Evolutionary conservation across 805 yeast species (phyloP).

Genomic region (Cyberlindnera misumaiensis): DNA sequence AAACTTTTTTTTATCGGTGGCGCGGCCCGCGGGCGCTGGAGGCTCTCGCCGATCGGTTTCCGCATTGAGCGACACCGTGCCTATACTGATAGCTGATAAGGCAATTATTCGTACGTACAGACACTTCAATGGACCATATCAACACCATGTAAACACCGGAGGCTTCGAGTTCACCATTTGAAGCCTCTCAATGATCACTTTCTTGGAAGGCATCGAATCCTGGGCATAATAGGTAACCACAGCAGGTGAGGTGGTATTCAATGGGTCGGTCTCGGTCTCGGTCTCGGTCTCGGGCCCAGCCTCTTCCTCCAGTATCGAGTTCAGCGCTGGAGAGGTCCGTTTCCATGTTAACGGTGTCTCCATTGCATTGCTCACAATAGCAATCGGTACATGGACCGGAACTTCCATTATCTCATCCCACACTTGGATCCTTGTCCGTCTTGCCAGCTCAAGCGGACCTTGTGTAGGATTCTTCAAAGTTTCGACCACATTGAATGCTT

Average conservation of each 20-base stretch:
- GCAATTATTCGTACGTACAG: no score
- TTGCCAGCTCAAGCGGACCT: conserved; percentile 62
- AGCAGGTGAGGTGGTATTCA: not conserved
- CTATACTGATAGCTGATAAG: no score
- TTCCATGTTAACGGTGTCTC: conserved; percentile 21
- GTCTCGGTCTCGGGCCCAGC: no score
- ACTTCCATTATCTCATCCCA: conserved; percentile 58
- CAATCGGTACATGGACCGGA: conserved; percentile 37
- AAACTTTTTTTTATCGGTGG: no score
- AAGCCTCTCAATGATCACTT: conserved; percentile 53
- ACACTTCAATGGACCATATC: conserved; percentile 2
- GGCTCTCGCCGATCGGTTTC: no score
- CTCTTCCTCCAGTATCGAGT: conserved; percentile 3
- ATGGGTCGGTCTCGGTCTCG: not conserved
- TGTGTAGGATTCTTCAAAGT: conserved; percentile 47
- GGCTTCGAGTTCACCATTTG: conserved; percentile 48
- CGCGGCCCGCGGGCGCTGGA: no score
- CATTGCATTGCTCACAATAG: conserved; percentile 37
- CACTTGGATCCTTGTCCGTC: conserved; percentile 49
- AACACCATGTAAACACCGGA: conserved; percentile 68
- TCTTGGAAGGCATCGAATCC: conserved; percentile 25
- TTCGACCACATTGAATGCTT: conserved; percentile 70
- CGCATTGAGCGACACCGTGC: no score
- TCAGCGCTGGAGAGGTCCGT: conserved; percentile 1
- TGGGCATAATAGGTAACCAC: conserved; percentile 10